These are phyloP conservation scores for Raphanus raphanistrum DNA, from an alignment of 345 rosid species.

Conservation along the genomic window DNA sequence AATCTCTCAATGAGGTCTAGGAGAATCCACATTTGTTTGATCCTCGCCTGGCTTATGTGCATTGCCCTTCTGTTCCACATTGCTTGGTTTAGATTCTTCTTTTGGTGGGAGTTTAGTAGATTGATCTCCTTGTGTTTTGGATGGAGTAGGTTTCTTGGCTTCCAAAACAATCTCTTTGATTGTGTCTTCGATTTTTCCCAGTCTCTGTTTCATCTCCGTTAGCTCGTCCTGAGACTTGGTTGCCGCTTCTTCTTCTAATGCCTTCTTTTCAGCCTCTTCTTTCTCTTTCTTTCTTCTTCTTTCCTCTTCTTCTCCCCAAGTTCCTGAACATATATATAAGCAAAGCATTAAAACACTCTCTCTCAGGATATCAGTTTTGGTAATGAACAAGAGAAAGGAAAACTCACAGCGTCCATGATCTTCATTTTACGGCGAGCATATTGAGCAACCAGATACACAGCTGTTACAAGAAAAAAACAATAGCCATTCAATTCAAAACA, in stretches of 20 bases:
- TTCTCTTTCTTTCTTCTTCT: conserved; percentile 59
- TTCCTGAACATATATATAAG: conserved; percentile 43
- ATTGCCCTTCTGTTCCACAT: not conserved
- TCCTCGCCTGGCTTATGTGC: not conserved
- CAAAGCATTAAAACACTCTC: too few relatives aligned
- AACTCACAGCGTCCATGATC: conserved; percentile 77
- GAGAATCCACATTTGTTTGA: conserved; percentile 14
- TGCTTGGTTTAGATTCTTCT: conserved; percentile 3
- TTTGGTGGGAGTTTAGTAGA: conserved; percentile 26
- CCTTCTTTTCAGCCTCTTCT: conserved; percentile 50
- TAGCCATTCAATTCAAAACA: not conserved
- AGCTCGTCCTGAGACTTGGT: conserved; percentile 45
- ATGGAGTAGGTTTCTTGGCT: conserved; percentile 48
- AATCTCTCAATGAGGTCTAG: conserved; percentile 2
- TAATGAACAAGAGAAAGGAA: not conserved
- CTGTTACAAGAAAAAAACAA: conserved; percentile 42
- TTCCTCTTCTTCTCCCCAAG: conserved; percentile 56
- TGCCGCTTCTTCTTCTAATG: conserved; percentile 45
- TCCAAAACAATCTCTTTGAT: conserved; percentile 65
- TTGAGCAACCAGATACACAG: conserved; percentile 85
- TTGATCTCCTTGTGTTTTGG: conserved; percentile 41
- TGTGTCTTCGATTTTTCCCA: conserved; percentile 67
- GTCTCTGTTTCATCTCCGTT: conserved; percentile 64
- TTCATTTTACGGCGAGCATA: conserved; percentile 81
- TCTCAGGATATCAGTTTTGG: too few relatives aligned